These are phyloP conservation scores for Wickerhamomyces rabaulensis DNA, from an alignment of 805 yeast species.

Conservation along the genomic window DNA sequence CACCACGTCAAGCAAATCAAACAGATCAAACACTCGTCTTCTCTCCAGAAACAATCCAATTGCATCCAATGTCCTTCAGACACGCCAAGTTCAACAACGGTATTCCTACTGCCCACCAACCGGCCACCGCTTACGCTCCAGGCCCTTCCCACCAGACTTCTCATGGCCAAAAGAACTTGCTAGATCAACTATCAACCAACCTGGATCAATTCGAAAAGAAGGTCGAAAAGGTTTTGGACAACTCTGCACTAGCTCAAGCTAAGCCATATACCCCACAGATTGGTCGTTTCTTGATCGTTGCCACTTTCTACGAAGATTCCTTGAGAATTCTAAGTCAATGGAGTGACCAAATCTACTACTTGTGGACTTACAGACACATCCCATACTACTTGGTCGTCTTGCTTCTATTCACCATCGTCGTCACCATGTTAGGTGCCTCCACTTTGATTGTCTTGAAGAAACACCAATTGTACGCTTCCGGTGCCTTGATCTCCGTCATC, in stretches of 20 bases:
- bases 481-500: conserved; percentile 64
- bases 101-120: conserved; percentile 18
- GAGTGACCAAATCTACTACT: conserved; percentile 83
- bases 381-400: conserved; percentile 73
- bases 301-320: conserved; percentile 90
- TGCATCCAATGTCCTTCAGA: conserved; percentile 18
- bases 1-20: too few species aligned
- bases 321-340: conserved; percentile 81
- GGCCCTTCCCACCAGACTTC: neutral
- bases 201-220: conserved; percentile 49
- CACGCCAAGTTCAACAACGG: conserved; percentile 21
- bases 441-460: conserved; percentile 64
- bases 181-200: neutral
- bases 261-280: conserved; percentile 80
- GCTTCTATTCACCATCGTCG: conserved; percentile 60
- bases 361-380: conserved; percentile 71
- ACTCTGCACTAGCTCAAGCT: conserved; percentile 38
- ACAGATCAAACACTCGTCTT: neutral
- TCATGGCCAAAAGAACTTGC: neutral
- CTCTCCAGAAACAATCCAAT: neutral
- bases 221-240: conserved; percentile 51
- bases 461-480: conserved; percentile 64
- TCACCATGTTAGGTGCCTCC: conserved; percentile 70
- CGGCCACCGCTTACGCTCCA: conserved; percentile 11
- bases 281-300: conserved; percentile 87